Evolutionary conservation across 768 basidiomycete genomes (phyloP).

Genomic region (Cystobasidiopsis lactophilus): DNA sequence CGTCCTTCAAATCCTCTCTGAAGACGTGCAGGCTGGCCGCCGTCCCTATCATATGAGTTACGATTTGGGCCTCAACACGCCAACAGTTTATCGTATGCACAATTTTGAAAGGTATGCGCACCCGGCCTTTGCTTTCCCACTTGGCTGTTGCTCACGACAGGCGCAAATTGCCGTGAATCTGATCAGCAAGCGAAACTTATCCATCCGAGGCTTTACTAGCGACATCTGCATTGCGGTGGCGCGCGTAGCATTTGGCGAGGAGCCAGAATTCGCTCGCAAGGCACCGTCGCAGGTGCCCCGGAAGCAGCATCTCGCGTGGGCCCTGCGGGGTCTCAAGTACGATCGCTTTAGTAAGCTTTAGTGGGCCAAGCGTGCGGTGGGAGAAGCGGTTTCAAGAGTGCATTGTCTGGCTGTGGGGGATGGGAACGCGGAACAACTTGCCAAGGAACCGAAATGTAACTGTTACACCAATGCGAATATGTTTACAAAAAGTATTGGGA

Average conservation of each 20-base stretch:
- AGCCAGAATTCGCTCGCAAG: conserved; percentile 10
- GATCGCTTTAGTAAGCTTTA: too few relatives aligned
- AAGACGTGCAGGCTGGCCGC: background rate
- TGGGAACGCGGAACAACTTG: too few relatives aligned
- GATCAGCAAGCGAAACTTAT: background rate
- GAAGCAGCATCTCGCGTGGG: conserved; percentile 3
- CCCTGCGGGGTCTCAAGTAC: background rate
- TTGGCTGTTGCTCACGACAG: too few relatives aligned
- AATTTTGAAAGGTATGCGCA: too few relatives aligned
- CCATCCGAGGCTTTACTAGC: conserved; percentile 16
- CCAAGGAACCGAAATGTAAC: too few relatives aligned
- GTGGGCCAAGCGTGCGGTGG: too few relatives aligned
- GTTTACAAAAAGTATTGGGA: too few relatives aligned
- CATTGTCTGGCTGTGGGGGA: too few relatives aligned
- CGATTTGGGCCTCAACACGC: background rate
- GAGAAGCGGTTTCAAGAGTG: too few relatives aligned
- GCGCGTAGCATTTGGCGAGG: conserved; percentile 12
- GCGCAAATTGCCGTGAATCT: too few relatives aligned
- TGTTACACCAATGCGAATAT: too few relatives aligned
- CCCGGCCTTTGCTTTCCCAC: too few relatives aligned
- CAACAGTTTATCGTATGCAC: conserved; percentile 9
- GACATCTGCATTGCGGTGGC: conserved; percentile 18
- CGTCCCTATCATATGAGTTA: conserved; percentile 3
- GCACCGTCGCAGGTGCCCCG: conserved; percentile 4
- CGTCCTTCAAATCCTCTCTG: background rate